Percentiles rank a stretch among this genome's conserved stretches.
Conservation (phyloP, 495 filamentous ascomycete genomes). For the Lophiotrema nucula region DNA sequence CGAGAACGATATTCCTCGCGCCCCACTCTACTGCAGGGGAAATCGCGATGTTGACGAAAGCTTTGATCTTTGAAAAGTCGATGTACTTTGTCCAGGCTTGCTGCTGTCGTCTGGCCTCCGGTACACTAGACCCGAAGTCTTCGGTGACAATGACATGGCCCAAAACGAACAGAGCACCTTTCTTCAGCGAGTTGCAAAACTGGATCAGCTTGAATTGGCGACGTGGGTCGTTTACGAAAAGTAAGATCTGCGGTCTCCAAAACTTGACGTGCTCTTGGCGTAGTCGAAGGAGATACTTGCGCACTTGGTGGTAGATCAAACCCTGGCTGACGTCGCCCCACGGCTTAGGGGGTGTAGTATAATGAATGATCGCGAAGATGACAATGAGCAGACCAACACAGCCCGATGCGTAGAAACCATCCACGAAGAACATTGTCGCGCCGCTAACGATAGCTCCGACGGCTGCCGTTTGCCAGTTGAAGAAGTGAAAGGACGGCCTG, state of each 20-base stretch:
- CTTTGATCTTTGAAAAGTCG: slow-evolving; percentile 82
- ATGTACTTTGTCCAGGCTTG: slow-evolving; percentile 81
- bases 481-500: slow-evolving; percentile 81
- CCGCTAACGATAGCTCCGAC: slow-evolving; percentile 71
- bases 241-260: slow-evolving; percentile 81
- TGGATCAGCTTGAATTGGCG: slow-evolving; percentile 77
- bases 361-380: slow-evolving; percentile 82
- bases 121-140: slow-evolving; percentile 74
- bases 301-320: slow-evolving; percentile 87
- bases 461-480: slow-evolving; percentile 80
- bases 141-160: slow-evolving; percentile 84
- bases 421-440: slow-evolving; percentile 84
- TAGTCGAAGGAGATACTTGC: slow-evolving; percentile 80
- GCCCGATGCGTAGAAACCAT: slow-evolving; percentile 74
- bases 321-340: slow-evolving; percentile 91
- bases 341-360: slow-evolving; percentile 76
- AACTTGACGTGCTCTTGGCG: slow-evolving; percentile 90
- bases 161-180: slow-evolving; percentile 79
- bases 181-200: slow-evolving; percentile 89
- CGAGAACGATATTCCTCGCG: slow-evolving; percentile 75
- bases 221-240: slow-evolving; percentile 79
- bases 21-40: slow-evolving; percentile 85
- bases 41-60: slow-evolving; percentile 82
- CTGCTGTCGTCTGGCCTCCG: slow-evolving; percentile 79
- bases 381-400: slow-evolving; percentile 71